Evolutionary conservation across 2,329 filamentous ascomycete species (phyloP).

Genomic region (Fusarium euwallaceae): DNA sequence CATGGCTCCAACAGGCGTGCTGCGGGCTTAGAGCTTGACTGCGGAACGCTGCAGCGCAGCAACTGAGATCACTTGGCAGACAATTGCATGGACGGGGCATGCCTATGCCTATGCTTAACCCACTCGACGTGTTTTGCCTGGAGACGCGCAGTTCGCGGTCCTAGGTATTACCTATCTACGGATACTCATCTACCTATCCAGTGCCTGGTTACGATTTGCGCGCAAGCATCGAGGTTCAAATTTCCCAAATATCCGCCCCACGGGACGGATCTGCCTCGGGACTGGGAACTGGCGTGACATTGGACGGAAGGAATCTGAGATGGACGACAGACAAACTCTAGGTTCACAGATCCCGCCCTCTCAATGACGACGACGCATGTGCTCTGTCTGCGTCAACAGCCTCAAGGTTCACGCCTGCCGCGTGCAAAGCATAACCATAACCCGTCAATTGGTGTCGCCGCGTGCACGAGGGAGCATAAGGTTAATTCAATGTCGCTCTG

Average conservation of each 20-base stretch:
- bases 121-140: slow-evolving; percentile 3
- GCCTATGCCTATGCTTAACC: slow-evolving; percentile 11
- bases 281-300: slow-evolving; percentile 31
- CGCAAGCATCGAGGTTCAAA: slow-evolving; percentile 31
- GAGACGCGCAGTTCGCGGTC: background rate
- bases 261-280: slow-evolving; percentile 29
- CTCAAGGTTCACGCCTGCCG: slow-evolving; percentile 15
- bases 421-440: slow-evolving; percentile 10
- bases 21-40: slow-evolving; percentile 16
- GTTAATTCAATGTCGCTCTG: slow-evolving; percentile 33
- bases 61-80: slow-evolving; percentile 9
- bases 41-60: slow-evolving; percentile 6
- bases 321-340: slow-evolving; percentile 6
- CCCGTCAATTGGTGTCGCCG: slow-evolving; percentile 19
- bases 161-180: background rate
- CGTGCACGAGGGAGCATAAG: slow-evolving; percentile 33
- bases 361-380: slow-evolving; percentile 29
- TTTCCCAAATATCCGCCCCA: slow-evolving; percentile 34
- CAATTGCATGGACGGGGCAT: slow-evolving; percentile 25
- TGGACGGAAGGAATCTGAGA: slow-evolving; percentile 22
- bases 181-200: background rate
- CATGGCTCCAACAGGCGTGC: slow-evolving; percentile 13
- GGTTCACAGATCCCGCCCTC: slow-evolving; percentile 29
- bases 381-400: slow-evolving; percentile 8
- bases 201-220: slow-evolving; percentile 27